Conservation (phyloP, 2,329 filamentous ascomycete species). For the Exophiala oligosperma region DNA sequence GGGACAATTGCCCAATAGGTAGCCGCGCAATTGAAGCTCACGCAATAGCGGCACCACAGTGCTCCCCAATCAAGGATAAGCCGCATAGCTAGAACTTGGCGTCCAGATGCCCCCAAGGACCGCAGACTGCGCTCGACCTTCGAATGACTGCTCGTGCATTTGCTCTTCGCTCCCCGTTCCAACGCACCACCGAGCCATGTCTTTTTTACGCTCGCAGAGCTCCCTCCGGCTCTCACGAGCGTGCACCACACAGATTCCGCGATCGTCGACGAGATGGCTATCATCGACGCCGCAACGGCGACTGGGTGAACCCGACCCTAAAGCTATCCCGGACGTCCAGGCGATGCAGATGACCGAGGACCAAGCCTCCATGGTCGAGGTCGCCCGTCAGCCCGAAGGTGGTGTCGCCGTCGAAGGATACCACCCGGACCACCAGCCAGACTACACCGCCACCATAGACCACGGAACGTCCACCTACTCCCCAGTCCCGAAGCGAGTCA, state of each 20-base stretch:
- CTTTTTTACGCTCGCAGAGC: conserved; percentile 60
- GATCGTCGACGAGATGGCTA: conserved; percentile 43
- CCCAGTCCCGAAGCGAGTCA: conserved; percentile 82
- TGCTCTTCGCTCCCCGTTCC: background rate
- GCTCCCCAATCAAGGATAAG: too few relatives aligned
- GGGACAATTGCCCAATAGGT: too few relatives aligned
- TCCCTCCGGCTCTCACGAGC: conserved; percentile 31
- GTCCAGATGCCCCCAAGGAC: background rate
- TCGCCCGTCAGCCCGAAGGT: conserved; percentile 42
- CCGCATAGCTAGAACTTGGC: background rate
- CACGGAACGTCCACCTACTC: conserved; percentile 90
- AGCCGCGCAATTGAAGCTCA: too few relatives aligned
- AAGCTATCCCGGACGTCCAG: conserved; percentile 44
- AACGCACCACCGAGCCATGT: conserved; percentile 52
- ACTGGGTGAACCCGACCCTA: conserved; percentile 31
- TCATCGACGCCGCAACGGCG: conserved; percentile 53
- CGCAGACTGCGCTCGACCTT: conserved; percentile 6
- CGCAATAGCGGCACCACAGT: too few relatives aligned
- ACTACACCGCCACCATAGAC: conserved; percentile 79
- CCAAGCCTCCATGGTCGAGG: conserved; percentile 46
- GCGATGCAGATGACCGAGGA: conserved; percentile 42
- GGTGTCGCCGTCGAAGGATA: conserved; percentile 45
- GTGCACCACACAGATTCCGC: conserved; percentile 24
- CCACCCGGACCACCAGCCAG: conserved; percentile 67
- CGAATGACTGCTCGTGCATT: background rate